Evolutionary conservation across 352 stramenopile genomes (phyloP).

Genomic region (Phytophthora kernoviae): DNA sequence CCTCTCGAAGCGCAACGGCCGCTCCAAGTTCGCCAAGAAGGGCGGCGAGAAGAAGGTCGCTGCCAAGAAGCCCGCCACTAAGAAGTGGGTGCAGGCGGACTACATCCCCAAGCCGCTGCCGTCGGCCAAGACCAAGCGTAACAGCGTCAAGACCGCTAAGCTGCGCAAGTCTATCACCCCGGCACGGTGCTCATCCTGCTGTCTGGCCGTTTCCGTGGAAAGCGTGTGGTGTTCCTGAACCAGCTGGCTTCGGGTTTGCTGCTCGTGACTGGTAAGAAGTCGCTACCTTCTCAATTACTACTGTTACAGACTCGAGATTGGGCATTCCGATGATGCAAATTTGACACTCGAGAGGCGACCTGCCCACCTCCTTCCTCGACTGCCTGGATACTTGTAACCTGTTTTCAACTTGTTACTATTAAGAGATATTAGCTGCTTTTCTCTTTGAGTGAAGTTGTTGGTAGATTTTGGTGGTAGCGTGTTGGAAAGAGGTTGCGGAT

Average conservation of each 20-base stretch:
- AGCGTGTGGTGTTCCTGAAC: slow-evolving; percentile 98
- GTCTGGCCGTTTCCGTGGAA: slow-evolving; percentile 96
- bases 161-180: slow-evolving; percentile 95
- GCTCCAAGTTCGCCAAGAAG: slow-evolving; percentile 68
- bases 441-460: neutral
- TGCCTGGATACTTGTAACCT: neutral
- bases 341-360: slow-evolving; percentile 62
- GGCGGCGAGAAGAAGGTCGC: slow-evolving; percentile 66
- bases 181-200: slow-evolving; percentile 98
- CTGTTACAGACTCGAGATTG: slow-evolving; percentile 5
- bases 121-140: slow-evolving; percentile 75
- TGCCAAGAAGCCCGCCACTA: slow-evolving; percentile 51
- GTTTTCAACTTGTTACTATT: neutral
- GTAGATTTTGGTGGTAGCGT: neutral
- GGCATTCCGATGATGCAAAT: slow-evolving; percentile 76
- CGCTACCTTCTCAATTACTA: too few relatives aligned
- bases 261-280: slow-evolving; percentile 94
- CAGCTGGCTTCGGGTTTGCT: slow-evolving; percentile 96
- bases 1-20: slow-evolving; percentile 64
- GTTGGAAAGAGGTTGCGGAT: slow-evolving; percentile 1
- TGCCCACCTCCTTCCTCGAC: slow-evolving; percentile 16
- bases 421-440: neutral
- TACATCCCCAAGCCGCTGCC: slow-evolving; percentile 65
- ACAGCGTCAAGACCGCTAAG: slow-evolving; percentile 91
- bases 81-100: slow-evolving; percentile 81